phyloP scores from a whole-genome alignment of 2,329 filamentous ascomycete species.

The Monosporascus ibericus region DNA sequence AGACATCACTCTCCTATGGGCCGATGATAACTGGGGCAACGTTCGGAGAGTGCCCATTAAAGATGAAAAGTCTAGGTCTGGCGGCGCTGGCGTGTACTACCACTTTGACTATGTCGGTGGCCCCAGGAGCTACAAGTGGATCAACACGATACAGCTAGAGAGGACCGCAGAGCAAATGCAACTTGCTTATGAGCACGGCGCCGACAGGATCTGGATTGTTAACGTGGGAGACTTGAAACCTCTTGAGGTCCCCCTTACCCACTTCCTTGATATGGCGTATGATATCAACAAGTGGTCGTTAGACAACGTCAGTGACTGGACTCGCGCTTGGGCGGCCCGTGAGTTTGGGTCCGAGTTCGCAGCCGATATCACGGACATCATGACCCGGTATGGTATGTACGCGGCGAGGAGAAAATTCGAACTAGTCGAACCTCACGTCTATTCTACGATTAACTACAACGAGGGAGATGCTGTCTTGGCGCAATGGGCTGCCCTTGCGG shows the following conservation, averaged over 20 bases:
- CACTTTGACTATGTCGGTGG: conserved; percentile 51
- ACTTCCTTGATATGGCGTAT: conserved; percentile 64
- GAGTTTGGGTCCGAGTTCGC: conserved; percentile 49
- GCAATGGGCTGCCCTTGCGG: conserved; percentile 46
- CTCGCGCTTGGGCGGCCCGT: conserved; percentile 48
- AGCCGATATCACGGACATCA: conserved; percentile 41
- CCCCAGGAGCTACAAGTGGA: conserved; percentile 55
- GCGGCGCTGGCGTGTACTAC: conserved; percentile 56
- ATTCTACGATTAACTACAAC: conserved; percentile 54
- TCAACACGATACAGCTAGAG: conserved; percentile 60
- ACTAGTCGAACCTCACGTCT: conserved; percentile 49
- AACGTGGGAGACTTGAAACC: conserved; percentile 62
- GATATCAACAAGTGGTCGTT: conserved; percentile 52
- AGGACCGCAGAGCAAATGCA: conserved; percentile 63
- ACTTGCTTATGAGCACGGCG: conserved; percentile 50
- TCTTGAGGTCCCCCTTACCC: conserved; percentile 57
- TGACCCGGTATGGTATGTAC: conserved; percentile 50
- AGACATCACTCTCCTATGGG: conserved; percentile 56
- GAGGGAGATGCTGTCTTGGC: conserved; percentile 51
- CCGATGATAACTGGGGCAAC: conserved; percentile 59
- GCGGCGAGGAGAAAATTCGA: conserved; percentile 55
- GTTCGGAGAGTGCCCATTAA: conserved; percentile 50
- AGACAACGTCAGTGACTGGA: conserved; percentile 50
- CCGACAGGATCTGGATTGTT: conserved; percentile 57
- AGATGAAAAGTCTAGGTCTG: conserved; percentile 45